Evolutionary conservation across 208 protist genomes (phyloP), one percentile per base, ranked within the genome.

Genomic region (Strigomonas oncopelti): DNA sequence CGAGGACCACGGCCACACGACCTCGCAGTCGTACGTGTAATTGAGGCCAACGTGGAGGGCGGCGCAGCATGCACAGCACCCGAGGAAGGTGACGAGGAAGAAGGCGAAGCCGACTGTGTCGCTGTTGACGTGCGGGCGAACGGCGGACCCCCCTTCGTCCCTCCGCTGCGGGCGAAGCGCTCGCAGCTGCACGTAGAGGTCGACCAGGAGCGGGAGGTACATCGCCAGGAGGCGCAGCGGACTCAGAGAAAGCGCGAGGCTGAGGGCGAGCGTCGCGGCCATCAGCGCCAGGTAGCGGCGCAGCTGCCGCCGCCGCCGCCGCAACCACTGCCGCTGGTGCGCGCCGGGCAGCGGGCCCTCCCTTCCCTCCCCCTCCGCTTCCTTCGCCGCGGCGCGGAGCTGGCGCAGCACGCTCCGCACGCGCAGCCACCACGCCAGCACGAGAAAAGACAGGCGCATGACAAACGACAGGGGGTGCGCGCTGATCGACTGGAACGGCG

Each of bases 381-480:
- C 42, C 42, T 48, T 9, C 16, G 5, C 42, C 11, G 42, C 42
- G 42, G 18, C 9, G 42, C 3, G 18, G 11, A 48, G 42, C 42
- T 48, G 42, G 0, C 46, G 45, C 7, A 65, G 45, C 56, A 52
- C 58, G 14, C 42, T 22, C 3, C 64, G 65, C 1, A 74, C 84
- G 48, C 81, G 84, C 69, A 94, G 64, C 82, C 84, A 89, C 60
- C 75, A 82, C 20, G 83, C 81, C 13, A 87, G 61, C 3, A 74
- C 78, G 3, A 91, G 57, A 51, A 91, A 89, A 72, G 84, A 88
- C 64, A 62, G 79, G 31, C 69, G 75, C 95, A 98, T 98, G 22
- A 87, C 85, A 60, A 97, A 95, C 53, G 87, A 86, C 3, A 83
- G 91, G 1, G 95, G 97, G 56, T 97, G 69, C 54, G 83, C 71